A percentile compares a stretch with the other conserved stretches of the same genome.
Evolutionary conservation across 2,329 filamentous ascomycete species (phyloP).

Genomic region (Parastagonospora nodorum): DNA sequence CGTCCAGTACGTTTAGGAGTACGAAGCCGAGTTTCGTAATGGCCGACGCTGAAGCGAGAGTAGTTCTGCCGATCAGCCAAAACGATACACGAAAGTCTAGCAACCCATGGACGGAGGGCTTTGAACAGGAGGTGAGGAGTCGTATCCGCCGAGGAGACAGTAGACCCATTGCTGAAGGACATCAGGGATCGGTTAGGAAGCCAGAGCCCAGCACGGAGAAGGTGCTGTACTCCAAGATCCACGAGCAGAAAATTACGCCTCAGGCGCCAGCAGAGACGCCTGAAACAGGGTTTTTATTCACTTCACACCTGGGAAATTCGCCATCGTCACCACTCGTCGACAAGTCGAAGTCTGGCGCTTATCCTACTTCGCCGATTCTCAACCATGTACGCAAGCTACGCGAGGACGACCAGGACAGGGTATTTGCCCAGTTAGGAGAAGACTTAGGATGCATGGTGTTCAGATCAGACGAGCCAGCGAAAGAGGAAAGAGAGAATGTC

Average conservation of each 20-base stretch:
- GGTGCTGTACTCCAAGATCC: neutral
- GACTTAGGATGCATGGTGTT: neutral
- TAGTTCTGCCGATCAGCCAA: no score
- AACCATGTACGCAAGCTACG: conserved; percentile 1
- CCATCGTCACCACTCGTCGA: no score
- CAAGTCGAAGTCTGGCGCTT: neutral
- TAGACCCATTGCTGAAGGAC: no score
- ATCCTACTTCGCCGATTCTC: neutral
- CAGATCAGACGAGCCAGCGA: neutral
- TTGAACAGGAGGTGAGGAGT: no score
- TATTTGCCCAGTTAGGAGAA: neutral
- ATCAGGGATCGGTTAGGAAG: neutral
- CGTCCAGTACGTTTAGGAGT: no score
- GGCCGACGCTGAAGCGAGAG: no score
- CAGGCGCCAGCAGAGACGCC: neutral
- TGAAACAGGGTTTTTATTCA: no score
- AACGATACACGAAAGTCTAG: no score
- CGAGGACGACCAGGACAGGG: conserved; percentile 4
- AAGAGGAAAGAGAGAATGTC: neutral
- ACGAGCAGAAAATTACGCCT: neutral
- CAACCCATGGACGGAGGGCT: no score
- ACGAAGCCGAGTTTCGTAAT: no score
- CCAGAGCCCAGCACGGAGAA: neutral
- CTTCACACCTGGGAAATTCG: no score
- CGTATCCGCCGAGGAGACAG: no score